Base-by-base conservation (phyloP, 129 eudicot species). In the Flaveria brownii region DNA sequence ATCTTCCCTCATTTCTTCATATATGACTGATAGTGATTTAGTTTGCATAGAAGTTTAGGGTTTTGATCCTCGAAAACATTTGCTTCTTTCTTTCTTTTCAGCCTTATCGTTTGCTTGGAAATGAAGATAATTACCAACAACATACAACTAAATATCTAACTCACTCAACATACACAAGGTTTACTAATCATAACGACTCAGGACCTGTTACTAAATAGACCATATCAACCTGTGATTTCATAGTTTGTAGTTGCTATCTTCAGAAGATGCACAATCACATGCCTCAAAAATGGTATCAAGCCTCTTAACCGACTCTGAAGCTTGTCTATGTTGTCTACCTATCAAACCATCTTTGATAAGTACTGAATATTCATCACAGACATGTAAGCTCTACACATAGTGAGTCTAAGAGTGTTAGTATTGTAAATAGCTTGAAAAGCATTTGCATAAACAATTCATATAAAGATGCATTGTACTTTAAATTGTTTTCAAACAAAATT, bases 161-260 rank as follows among this genome's bases (percentile, higher is more conserved):
- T 52, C 10, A 52, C 5, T 52, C 10, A 52, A 52, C 60, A 52
- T 12, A 14, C 2, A 14, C 3, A 49, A 49, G 6, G 25, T 52
- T 52, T 52, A 17, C 17, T 52, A 52, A 52, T 52, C 23, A 52
- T 52, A 52, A 45, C 17, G 7, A 36, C 41, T 36, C 41, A 36
- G 41, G 41, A 5, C 41, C 7, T 23, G n/a, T 11, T 61, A 26
- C 43, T 61, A 61, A 61, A 26, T 61, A 61, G 28, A 26, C 17
- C 42, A 61, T 61, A 61, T 28, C 18, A 61, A 61, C 68, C 18
- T 61, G 18, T 61, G 39, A 28, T 61, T 22, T 26, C 42, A 61
- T 61, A 26, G 68, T 30, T 61, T 61, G 67, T 61, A 61, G 42
- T 26, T 23, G 67, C 67, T 25, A 25, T 26, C 41, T 61, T 59